Conservation (phyloP, 1,139 yeast genomes). For the Pichia sp. region DNA sequence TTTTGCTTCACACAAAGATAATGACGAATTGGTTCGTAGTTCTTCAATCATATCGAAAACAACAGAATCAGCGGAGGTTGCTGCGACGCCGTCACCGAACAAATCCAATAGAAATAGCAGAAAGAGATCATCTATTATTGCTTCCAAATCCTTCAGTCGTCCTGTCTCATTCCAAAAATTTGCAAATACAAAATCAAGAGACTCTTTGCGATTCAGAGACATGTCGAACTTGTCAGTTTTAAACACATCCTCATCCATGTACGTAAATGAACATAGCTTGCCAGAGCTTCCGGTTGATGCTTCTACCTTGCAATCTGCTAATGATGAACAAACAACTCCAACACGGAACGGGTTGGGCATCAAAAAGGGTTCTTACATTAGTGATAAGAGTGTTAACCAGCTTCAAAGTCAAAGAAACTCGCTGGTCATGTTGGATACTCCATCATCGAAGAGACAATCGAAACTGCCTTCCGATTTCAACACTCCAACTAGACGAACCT, state of each 20-base stretch:
- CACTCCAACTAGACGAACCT: conserved; percentile 10
- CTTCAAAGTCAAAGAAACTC: conserved; percentile 1
- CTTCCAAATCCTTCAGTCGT: conserved; percentile 44
- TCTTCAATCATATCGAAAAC: conserved; percentile 24
- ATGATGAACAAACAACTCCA: not conserved
- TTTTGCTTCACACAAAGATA: not conserved
- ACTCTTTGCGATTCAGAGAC: conserved; percentile 7
- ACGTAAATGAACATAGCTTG: too few species aligned
- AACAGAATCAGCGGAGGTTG: conserved; percentile 11
- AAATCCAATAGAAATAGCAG: conserved; percentile 18
- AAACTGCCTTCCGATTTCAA: conserved; percentile 1
- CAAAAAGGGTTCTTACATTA: not conserved
- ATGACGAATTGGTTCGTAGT: conserved; percentile 19
- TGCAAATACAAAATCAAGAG: conserved; percentile 16
- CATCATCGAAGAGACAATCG: conserved; percentile 9
- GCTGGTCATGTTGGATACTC: conserved; percentile 6
- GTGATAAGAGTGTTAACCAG: not conserved
- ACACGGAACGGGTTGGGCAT: not conserved
- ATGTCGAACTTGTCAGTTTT: conserved; percentile 5
- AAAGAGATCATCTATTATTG: conserved; percentile 46
- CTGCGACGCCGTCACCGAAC: conserved; percentile 11
- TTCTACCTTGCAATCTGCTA: not conserved
- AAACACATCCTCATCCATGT: conserved; percentile 3
- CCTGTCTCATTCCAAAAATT: conserved; percentile 45
- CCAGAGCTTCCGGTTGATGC: not conserved